Conservation (phyloP, 2,329 filamentous ascomycete species). For the Xylogone sp. region DNA sequence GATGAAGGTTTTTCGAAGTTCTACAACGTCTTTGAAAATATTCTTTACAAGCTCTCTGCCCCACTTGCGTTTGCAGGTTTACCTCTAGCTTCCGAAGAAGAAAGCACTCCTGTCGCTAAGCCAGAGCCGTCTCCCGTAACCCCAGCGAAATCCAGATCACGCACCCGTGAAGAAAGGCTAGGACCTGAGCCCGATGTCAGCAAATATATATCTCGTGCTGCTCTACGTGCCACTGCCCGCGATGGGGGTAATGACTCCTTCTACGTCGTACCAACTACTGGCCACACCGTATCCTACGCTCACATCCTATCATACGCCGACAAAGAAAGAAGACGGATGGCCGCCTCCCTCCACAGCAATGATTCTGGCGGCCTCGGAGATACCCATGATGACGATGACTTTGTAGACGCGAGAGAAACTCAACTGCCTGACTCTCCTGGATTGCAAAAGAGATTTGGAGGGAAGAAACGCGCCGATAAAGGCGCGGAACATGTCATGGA, state of each 20-base stretch:
- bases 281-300: constrained; percentile 89
- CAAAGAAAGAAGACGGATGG: constrained; percentile 60
- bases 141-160: constrained; percentile 33
- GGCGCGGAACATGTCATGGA: constrained; percentile 69
- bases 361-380: constrained; percentile 34
- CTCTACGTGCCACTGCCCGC: constrained; percentile 72
- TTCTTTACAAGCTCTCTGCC: constrained; percentile 85
- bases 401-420: constrained; percentile 81
- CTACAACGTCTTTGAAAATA: constrained; percentile 84
- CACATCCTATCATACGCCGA: constrained; percentile 74
- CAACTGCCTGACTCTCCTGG: constrained; percentile 37
- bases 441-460: constrained; percentile 32
- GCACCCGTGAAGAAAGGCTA: constrained; percentile 25
- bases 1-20: constrained; percentile 88
- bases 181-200: constrained; percentile 68
- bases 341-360: constrained; percentile 42
- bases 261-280: constrained; percentile 89
- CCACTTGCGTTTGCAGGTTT: constrained; percentile 91
- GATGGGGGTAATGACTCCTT: constrained; percentile 73
- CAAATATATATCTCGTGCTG: constrained; percentile 80
- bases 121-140: constrained; percentile 14
- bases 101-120: constrained; percentile 25
- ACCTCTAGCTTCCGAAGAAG: constrained; percentile 59
- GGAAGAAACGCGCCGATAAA: constrained; percentile 36
- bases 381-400: constrained; percentile 74